phyloP scores from a whole-genome alignment of 495 filamentous ascomycete species.

The Pyrenopolyporus hunteri region DNA sequence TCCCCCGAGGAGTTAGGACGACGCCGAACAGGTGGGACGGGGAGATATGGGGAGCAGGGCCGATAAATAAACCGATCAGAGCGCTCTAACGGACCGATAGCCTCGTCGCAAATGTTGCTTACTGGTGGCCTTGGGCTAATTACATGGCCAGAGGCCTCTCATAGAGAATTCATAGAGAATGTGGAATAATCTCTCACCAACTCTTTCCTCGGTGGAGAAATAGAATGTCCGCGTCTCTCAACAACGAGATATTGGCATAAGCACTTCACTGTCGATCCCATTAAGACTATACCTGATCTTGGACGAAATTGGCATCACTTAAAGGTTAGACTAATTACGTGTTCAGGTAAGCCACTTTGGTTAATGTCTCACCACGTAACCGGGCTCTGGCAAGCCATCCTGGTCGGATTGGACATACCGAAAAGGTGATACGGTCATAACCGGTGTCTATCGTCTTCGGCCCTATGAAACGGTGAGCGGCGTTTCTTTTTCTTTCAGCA shows the following conservation, averaged over 20 bases:
- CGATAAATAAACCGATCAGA: too few relatives aligned
- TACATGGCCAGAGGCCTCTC: too few relatives aligned
- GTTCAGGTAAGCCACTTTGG: neutral
- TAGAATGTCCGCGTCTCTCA: neutral
- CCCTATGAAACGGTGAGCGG: neutral
- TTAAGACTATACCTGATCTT: neutral
- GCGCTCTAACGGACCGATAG: too few relatives aligned
- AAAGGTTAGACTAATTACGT: neutral
- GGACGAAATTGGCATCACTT: neutral
- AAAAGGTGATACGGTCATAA: neutral
- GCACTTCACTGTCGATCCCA: neutral
- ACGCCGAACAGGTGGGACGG: too few relatives aligned
- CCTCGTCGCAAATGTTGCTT: too few relatives aligned
- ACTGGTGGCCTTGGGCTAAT: too few relatives aligned
- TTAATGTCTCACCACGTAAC: neutral
- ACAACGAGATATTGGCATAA: neutral
- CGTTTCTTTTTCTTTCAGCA: neutral
- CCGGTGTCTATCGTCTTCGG: neutral
- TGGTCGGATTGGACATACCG: neutral
- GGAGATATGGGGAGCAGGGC: too few relatives aligned
- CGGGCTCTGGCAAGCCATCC: too few relatives aligned
- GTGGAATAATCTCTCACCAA: too few relatives aligned
- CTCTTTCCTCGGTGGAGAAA: neutral
- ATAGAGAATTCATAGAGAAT: too few relatives aligned
- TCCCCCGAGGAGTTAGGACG: too few relatives aligned